Percentiles rank a stretch among this genome's conserved stretches.
phyloP scores from a whole-genome alignment of 2,329 filamentous ascomycete genomes.

The Ceratocystiopsis minuta region DNA sequence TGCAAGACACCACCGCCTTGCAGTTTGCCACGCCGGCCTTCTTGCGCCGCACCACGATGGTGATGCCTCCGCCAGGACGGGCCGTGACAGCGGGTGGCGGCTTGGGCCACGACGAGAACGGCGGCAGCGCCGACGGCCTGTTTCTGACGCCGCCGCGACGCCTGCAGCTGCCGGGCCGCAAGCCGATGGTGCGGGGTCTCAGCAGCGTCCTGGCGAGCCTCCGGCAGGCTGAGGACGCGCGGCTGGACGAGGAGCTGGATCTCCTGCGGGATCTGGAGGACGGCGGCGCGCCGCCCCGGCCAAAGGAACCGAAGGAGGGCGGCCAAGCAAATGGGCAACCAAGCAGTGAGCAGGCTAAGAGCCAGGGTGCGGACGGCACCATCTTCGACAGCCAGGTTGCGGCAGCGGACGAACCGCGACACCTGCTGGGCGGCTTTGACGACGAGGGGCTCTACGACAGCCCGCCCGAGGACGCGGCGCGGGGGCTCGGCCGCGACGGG shows the following conservation, averaged over 20 bases:
- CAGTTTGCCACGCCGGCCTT: constrained; percentile 53
- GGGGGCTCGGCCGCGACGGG: constrained; percentile 25
- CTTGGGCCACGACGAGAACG: constrained; percentile 36
- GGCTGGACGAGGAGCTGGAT: constrained; percentile 55
- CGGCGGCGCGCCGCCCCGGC: constrained; percentile 7
- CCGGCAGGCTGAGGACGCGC: constrained; percentile 50
- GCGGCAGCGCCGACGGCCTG: constrained; percentile 22
- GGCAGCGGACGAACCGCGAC: constrained; percentile 12
- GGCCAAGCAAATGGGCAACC: no score
- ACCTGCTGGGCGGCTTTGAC: constrained; percentile 42
- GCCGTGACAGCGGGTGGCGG: constrained; percentile 24
- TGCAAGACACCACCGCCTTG: no score
- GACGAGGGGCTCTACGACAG: constrained; percentile 42
- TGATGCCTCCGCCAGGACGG: constrained; percentile 8
- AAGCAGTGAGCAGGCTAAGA: no score
- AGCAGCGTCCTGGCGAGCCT: constrained; percentile 58
- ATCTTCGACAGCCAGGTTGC: constrained; percentile 24
- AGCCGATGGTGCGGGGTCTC: constrained; percentile 48
- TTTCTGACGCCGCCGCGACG: constrained; percentile 24
- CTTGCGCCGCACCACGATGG: constrained; percentile 28
- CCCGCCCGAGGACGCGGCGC: constrained; percentile 25
- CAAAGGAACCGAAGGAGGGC: no score
- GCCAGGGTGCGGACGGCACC: constrained; percentile 12
- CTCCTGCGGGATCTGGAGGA: constrained; percentile 54
- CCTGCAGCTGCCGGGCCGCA: constrained; percentile 16